These are phyloP conservation scores for Pulveroboletus sp. DNA, from an alignment of 768 basidiomycete genomes.

Conservation along the genomic window DNA sequence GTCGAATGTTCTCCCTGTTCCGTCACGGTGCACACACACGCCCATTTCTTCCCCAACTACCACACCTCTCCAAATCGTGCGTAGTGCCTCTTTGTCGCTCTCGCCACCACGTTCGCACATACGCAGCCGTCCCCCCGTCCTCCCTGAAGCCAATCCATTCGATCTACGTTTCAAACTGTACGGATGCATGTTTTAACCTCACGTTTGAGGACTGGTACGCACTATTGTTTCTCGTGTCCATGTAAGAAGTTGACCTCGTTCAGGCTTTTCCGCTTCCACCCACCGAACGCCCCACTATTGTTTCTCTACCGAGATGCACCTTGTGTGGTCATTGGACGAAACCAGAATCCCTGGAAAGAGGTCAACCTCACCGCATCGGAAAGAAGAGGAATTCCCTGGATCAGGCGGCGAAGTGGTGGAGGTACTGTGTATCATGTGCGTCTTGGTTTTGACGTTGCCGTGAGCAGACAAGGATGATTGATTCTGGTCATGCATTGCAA, in stretches of 20 bases:
- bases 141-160: constrained; percentile 38
- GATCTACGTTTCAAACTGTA: constrained; percentile 71
- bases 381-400: constrained; percentile 58
- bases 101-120: constrained; percentile 8
- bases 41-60: constrained; percentile 1
- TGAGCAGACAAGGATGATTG: background rate
- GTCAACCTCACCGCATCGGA: constrained; percentile 66
- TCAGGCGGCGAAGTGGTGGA: constrained; percentile 86
- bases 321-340: constrained; percentile 90
- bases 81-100: background rate
- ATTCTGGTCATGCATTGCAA: background rate
- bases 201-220: constrained; percentile 85
- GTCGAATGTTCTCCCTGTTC: constrained; percentile 27
- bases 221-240: constrained; percentile 17
- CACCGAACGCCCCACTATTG: constrained; percentile 63
- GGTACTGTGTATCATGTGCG: constrained; percentile 95
- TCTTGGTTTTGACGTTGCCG: constrained; percentile 1
- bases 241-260: constrained; percentile 17
- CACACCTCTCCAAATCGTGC: background rate
- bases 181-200: constrained; percentile 85
- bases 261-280: constrained; percentile 79
- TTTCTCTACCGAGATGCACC: constrained; percentile 84
- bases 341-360: constrained; percentile 99
- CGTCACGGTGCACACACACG: constrained; percentile 28
- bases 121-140: constrained; percentile 12